Evolutionary conservation across 2,329 filamentous ascomycete species (phyloP), one percentile per base, ranked within the genome.

Genomic region (Colletotrichum navitas): DNA sequence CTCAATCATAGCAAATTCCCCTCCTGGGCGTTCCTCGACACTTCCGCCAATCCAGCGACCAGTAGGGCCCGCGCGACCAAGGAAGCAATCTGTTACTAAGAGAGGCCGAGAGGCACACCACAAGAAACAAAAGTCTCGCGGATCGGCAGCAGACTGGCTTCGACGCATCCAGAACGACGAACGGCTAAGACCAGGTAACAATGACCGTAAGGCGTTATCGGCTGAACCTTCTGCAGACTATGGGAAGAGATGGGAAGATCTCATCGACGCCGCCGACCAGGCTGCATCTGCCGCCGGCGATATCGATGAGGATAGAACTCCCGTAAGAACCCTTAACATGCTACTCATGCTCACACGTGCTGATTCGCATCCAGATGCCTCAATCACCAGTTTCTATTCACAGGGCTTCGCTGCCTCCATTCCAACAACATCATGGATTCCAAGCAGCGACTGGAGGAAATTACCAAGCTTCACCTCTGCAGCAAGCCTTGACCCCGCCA

Each of bases 241-340:
- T 82, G 94, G 94, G 75, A 97, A 96, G 83, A 89, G 95, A 77
- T 98, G 95, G 96, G 94, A 97, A 81, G 95, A 98, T 81, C 87
- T 98, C 72, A 97, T 98, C 75, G 95, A 98, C 81, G 95, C 95
- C 63, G 95, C 93, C 47, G 82, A 83, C 72, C 82, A 84, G 66
- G 83, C 88, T 66, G 94, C 95, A 41, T 97, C 94, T 73, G 94
- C 95, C 36, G 97, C 94, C 3, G 95, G 97, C 83, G 95, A 92
- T 77, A 88, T 96, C 78, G 94, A 97, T 80, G 94, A 95, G 79
- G 95, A 97, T 81, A 89, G 95, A 79, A 97, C 94, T 80, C 93
- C 93, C 78, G 93, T 97, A 88, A 86, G 91, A 76, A 34, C 18
- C 18, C 21, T 32, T 16, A 12, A 12, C 51, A 49, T 39, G 7